Evolutionary conservation across 2,329 filamentous ascomycete genomes (phyloP), one percentile per base, ranked within the genome.

Genomic region (Eutypa lata): DNA sequence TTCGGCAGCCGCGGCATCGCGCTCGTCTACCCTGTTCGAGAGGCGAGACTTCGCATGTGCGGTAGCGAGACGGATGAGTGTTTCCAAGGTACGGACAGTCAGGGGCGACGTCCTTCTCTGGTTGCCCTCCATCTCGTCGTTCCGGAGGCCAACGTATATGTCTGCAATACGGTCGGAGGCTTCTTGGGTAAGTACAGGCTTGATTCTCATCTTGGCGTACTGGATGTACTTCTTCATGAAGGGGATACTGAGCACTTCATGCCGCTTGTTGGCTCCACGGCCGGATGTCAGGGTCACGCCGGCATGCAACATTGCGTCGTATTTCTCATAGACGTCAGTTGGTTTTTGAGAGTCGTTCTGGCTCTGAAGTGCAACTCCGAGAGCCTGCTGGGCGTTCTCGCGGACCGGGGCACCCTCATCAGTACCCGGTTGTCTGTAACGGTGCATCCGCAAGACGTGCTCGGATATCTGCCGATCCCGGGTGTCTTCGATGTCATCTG

Each of bases 181-280:
- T 44, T 91, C 91, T 67, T 94, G 91, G 0, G 92, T 96, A 56
- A 99, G 77, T 40, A 96, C 78, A 0, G 94, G 94, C 80, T 91
- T 95, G 65, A 96, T 82, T 67, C 94, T 81, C 35, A 84, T 89
- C 76, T 99, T 99, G 59, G 94, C 91, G 71, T 99, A 99, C 68
- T 99, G 94, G 45, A 99, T 95, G 71, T 97, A 99, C 74, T 99
- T 99, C 77, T 99, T 99, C 78, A 99, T 91, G 73, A 99, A 99
- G 0, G 92, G 90, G 55, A 99, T 97, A 73, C 90, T 96, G 50
- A 99, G 78, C 14, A 99, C 90, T 69, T 97, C 91, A 5, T 89
- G 84, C 59, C 88, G 88, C 70, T 89, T 89, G 61, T 84, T 84
- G 24, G 87, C 76, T 11, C 90, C 89, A 38, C 90, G 83, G 10